Percentiles rank a stretch among this genome's conserved stretches.
Conservation (phyloP, 352 stramenopile species). For the Phytophthora syringae region DNA sequence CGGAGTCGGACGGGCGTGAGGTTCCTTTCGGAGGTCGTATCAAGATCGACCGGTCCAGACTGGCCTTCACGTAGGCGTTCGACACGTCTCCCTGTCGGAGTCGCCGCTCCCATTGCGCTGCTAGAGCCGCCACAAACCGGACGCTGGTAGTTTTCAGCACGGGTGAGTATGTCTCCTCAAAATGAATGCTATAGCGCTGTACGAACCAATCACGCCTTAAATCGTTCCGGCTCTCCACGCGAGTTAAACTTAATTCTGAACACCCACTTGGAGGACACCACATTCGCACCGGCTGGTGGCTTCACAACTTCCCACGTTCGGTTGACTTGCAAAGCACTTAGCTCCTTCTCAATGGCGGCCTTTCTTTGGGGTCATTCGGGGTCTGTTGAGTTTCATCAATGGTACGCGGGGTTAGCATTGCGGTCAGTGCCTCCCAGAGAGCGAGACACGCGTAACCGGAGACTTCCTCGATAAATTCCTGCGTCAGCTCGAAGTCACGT, state of each 20-base stretch:
- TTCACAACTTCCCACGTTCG: constrained; percentile 8
- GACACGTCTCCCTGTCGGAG: constrained; percentile 8
- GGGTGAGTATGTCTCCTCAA: constrained; percentile 1
- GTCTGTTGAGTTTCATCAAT: constrained; percentile 3
- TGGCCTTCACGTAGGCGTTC: constrained; percentile 9
- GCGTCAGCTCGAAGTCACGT: background rate
- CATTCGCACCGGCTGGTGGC: background rate
- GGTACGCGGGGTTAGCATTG: constrained; percentile 1
- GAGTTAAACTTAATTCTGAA: constrained; percentile 15
- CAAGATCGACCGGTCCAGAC: background rate
- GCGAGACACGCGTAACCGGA: background rate
- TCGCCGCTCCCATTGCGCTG: background rate
- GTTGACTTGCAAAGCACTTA: constrained; percentile 3
- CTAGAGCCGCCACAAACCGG: background rate
- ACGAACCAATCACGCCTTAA: constrained; percentile 7
- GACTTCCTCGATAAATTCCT: constrained; percentile 6
- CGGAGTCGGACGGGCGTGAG: background rate
- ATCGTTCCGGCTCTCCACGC: constrained; percentile 2
- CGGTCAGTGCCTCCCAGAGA: background rate
- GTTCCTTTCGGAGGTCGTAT: background rate
- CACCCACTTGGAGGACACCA: constrained; percentile 12
- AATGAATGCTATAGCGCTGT: constrained; percentile 4
- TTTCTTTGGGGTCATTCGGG: constrained; percentile 14
- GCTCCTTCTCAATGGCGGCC: constrained; percentile 2
- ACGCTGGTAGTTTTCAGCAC: constrained; percentile 7